A percentile compares a stretch with the other conserved stretches of the same genome.
phyloP scores from a whole-genome alignment of 2,329 filamentous ascomycete genomes.

The Trichoderma citrinoviride region DNA sequence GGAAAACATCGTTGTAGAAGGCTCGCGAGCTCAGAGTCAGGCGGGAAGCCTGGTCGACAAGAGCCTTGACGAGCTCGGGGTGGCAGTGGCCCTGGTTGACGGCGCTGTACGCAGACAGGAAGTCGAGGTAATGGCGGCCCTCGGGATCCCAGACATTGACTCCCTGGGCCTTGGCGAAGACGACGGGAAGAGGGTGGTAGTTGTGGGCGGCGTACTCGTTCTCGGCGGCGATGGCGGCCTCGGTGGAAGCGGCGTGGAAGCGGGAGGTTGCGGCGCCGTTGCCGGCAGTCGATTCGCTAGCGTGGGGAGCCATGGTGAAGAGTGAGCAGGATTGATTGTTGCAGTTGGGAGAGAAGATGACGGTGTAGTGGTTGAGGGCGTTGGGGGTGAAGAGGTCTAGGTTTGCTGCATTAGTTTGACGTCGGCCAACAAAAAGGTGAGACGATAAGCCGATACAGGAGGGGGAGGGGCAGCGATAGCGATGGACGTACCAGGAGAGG shows the following conservation, averaged over 20 bases:
- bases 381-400: background rate
- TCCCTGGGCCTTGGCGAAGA: conserved; percentile 82
- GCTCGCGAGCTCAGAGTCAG: conserved; percentile 90
- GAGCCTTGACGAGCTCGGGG: conserved; percentile 86
- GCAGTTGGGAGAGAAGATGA: background rate
- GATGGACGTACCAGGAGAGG: background rate
- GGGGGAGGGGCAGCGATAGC: conserved; percentile 18
- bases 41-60: conserved; percentile 84
- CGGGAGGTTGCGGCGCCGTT: conserved; percentile 35
- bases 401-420: background rate
- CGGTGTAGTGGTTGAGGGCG: background rate
- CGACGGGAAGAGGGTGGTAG: conserved; percentile 94
- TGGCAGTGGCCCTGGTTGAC: conserved; percentile 99
- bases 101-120: conserved; percentile 95
- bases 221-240: conserved; percentile 76
- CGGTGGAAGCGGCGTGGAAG: conserved; percentile 75
- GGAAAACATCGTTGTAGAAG: conserved; percentile 98
- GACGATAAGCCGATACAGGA: conserved; percentile 4
- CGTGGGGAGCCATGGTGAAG: conserved; percentile 57
- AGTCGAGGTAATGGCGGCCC: conserved; percentile 92
- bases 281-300: conserved; percentile 41
- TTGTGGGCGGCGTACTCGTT: conserved; percentile 91
- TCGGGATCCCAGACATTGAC: conserved; percentile 96
- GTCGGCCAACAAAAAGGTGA: background rate
- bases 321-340: background rate